These are phyloP conservation scores for Dictyostelium purpureum DNA, from an alignment of 78 protist species.

Conservation along the genomic window DNA sequence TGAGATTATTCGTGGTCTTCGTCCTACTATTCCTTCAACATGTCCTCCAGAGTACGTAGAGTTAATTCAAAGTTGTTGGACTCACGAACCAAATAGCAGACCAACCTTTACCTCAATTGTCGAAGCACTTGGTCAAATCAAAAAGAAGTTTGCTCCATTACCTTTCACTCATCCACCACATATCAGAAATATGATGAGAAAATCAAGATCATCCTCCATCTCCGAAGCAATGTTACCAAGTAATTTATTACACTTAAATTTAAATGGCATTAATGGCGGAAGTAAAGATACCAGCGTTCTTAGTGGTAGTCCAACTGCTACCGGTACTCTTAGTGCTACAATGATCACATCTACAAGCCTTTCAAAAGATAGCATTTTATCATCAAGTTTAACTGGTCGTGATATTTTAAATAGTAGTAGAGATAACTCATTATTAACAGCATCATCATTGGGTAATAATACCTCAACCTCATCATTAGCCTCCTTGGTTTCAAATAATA, in stretches of 20 bases:
- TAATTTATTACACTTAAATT: background rate
- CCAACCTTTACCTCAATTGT: conserved; percentile 75
- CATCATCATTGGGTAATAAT: background rate
- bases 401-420: background rate
- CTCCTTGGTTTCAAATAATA: background rate
- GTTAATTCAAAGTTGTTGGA: conserved; percentile 73
- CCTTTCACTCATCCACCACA: conserved; percentile 48
- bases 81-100: conserved; percentile 61
- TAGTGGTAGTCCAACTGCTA: background rate
- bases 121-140: conserved; percentile 21
- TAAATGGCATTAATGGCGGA: background rate
- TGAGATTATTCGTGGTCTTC: conserved; percentile 66
- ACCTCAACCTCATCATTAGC: conserved; percentile 46
- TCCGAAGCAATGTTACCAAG: conserved; percentile 54
- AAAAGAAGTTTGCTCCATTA: conserved; percentile 54
- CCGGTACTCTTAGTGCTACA: background rate
- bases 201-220: conserved; percentile 45
- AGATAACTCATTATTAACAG: background rate
- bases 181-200: conserved; percentile 35
- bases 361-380: background rate
- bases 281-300: background rate
- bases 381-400: background rate
- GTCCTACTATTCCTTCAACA: conserved; percentile 72
- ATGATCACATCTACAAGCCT: background rate
- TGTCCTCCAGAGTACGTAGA: conserved; percentile 66